A percentile compares a stretch with the other conserved stretches of the same genome.
Evolutionary conservation across 257 asterid genomes (phyloP).

Genomic region (Solanum appendiculatum): DNA sequence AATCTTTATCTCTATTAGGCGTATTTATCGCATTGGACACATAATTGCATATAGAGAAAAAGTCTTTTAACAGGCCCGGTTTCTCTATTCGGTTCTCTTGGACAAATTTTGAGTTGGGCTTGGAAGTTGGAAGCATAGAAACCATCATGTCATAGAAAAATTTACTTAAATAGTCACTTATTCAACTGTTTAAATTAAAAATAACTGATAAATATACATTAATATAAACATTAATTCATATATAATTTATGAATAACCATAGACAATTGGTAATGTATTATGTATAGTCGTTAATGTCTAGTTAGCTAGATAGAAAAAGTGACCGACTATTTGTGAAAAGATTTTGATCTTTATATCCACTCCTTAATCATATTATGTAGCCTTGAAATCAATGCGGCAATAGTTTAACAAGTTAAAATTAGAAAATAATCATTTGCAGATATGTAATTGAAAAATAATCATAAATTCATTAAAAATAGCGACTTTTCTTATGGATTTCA

Average conservation of each 20-base stretch:
- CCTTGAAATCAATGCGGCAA: background rate
- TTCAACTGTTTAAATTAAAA: background rate
- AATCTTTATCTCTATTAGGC: too few relatives aligned
- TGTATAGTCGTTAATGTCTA: background rate
- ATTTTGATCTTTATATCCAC: background rate
- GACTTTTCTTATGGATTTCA: background rate
- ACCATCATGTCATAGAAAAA: background rate
- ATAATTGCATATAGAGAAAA: too few relatives aligned
- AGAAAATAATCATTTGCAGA: background rate
- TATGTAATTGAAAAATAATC: background rate
- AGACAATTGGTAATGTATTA: background rate
- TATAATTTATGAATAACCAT: background rate
- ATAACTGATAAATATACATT: background rate
- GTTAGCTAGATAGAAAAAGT: background rate
- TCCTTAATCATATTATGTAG: background rate
- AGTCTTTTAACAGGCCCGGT: background rate
- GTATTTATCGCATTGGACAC: too few relatives aligned
- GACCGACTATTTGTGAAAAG: background rate
- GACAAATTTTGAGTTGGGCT: background rate
- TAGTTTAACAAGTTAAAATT: background rate
- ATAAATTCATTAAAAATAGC: background rate
- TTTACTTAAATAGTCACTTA: background rate
- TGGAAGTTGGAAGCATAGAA: background rate
- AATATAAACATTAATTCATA: background rate
- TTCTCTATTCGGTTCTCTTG: background rate